Percentiles rank a stretch among this genome's conserved stretches.
phyloP scores from a whole-genome alignment of 179 eudicot genomes.

The Drosera spatulata region DNA sequence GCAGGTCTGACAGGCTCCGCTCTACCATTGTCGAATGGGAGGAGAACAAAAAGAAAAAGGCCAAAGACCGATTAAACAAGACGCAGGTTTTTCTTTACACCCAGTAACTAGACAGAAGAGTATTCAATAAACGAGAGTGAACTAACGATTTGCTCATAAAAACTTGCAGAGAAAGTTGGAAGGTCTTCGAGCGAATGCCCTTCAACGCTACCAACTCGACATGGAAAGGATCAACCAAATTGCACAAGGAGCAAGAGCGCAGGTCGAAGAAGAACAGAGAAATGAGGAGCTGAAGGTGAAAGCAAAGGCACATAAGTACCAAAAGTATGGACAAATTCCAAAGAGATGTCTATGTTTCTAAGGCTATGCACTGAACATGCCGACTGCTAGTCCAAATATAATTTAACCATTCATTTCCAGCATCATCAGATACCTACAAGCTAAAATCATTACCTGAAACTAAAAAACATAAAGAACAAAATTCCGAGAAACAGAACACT shows the following conservation, averaged over 20 bases:
- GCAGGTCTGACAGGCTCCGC: conserved; percentile 58
- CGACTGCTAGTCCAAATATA: no score
- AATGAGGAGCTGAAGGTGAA: conserved; percentile 23
- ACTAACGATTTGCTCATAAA: neutral
- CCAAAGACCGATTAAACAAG: conserved; percentile 37
- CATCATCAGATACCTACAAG: no score
- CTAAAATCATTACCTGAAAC: no score
- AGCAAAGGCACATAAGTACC: conserved; percentile 27
- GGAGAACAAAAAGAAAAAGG: conserved; percentile 60
- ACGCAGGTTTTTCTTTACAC: conserved; percentile 44
- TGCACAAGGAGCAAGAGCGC: conserved; percentile 68
- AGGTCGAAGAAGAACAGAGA: conserved; percentile 38
- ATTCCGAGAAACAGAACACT: no score
- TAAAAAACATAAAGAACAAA: no score
- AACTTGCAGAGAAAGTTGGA: conserved; percentile 35
- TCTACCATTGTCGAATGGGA: conserved; percentile 68
- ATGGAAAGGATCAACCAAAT: conserved; percentile 49
- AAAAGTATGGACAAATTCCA: conserved; percentile 57
- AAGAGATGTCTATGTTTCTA: conserved; percentile 56
- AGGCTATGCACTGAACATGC: neutral
- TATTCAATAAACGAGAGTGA: neutral
- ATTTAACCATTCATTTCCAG: no score
- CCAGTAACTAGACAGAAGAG: neutral
- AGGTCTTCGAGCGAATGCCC: conserved; percentile 38
- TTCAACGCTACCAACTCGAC: conserved; percentile 35